Conservation (phyloP, 1,284 basidiomycete species). For the Earliella scabrosa region DNA sequence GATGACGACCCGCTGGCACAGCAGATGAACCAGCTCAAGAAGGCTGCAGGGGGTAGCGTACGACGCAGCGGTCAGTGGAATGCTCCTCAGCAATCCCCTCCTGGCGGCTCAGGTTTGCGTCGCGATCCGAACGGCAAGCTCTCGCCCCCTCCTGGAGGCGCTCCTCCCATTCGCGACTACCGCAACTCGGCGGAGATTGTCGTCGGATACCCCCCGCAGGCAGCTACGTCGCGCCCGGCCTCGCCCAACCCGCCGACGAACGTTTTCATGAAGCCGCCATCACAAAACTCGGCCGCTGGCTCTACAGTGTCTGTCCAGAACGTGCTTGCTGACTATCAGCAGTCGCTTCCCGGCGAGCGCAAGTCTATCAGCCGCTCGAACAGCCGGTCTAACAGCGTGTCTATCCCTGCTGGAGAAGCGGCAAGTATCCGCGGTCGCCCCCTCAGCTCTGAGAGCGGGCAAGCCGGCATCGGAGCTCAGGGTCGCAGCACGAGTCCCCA, state of each 20-base stretch:
- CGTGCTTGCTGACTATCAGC: constrained; percentile 80
- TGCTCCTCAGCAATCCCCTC: constrained; percentile 40
- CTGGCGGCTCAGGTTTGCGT: constrained; percentile 23
- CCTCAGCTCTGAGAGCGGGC: constrained; percentile 60
- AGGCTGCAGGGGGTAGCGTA: constrained; percentile 30
- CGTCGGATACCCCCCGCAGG: constrained; percentile 68
- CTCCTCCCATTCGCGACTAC: constrained; percentile 49
- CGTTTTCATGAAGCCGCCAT: constrained; percentile 76
- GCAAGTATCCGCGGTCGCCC: constrained; percentile 50
- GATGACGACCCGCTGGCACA: background rate
- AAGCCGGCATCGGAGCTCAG: constrained; percentile 80
- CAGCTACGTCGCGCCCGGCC: constrained; percentile 59
- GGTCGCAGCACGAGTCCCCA: constrained; percentile 69
- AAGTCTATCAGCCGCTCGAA: constrained; percentile 54
- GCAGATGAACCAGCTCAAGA: constrained; percentile 49
- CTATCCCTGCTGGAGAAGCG: constrained; percentile 27
- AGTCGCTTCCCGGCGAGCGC: constrained; percentile 87
- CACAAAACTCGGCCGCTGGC: constrained; percentile 39
- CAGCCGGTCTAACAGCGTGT: constrained; percentile 30
- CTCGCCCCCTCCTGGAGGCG: constrained; percentile 28
- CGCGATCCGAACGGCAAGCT: constrained; percentile 22
- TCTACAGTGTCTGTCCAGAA: constrained; percentile 61
- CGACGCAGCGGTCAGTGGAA: constrained; percentile 56
- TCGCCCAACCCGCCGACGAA: constrained; percentile 76
- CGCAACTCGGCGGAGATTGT: constrained; percentile 70